Conservation (phyloP, 2,329 filamentous ascomycete species). For the Cordyceps cateniannulata region DNA sequence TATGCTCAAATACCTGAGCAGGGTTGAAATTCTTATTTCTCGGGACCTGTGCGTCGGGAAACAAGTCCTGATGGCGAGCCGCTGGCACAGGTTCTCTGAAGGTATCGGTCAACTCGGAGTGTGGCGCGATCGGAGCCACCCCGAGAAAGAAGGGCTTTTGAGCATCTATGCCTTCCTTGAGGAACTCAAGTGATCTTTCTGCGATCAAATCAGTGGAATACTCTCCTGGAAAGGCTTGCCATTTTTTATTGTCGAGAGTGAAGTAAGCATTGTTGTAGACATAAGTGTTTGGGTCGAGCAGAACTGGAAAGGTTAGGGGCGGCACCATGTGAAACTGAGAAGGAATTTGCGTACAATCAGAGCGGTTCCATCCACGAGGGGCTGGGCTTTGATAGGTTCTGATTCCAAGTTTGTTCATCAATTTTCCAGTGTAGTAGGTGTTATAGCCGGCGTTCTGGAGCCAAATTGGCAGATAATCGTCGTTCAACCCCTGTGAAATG, state of each 20-base stretch:
- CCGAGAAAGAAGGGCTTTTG: constrained; percentile 49
- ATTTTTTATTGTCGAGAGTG: constrained; percentile 31
- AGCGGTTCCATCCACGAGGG: constrained; percentile 50
- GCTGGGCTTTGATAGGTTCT: constrained; percentile 45
- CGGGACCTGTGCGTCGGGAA: constrained; percentile 52
- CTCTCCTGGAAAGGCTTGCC: constrained; percentile 44
- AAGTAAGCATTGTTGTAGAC: constrained; percentile 60
- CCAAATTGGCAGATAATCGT: constrained; percentile 45
- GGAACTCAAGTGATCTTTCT: constrained; percentile 42
- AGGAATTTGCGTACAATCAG: constrained; percentile 22
- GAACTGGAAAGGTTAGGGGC: constrained; percentile 28
- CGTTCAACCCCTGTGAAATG: constrained; percentile 41
- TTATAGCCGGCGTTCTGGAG: constrained; percentile 44
- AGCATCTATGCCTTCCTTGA: constrained; percentile 43
- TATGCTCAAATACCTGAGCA: constrained; percentile 8
- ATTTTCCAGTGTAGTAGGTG: constrained; percentile 50
- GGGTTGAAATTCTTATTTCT: constrained; percentile 63
- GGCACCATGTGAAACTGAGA: neutral
- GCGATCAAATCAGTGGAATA: constrained; percentile 49
- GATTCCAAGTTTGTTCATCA: constrained; percentile 45
- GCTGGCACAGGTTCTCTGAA: constrained; percentile 34
- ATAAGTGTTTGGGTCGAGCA: constrained; percentile 62
- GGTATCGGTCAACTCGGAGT: constrained; percentile 35
- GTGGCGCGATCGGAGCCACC: constrained; percentile 40
- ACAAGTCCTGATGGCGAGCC: constrained; percentile 53